phyloP scores from a whole-genome alignment of 2,329 filamentous ascomycete species.

The Albifimbria verrucaria region DNA sequence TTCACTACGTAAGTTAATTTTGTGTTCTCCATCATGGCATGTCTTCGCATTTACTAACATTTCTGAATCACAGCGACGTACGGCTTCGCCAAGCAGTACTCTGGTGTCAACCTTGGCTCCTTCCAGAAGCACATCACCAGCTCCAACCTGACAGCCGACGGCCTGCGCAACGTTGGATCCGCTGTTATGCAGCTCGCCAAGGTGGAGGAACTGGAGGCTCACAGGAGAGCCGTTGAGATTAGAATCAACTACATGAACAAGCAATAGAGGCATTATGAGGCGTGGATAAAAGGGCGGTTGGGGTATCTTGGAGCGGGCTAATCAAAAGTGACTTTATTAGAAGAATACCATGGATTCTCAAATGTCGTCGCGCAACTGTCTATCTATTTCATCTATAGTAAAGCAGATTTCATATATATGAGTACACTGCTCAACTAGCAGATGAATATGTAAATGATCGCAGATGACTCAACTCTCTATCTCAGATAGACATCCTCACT shows the following conservation, averaged over 20 bases:
- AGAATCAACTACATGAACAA: slow-evolving; percentile 55
- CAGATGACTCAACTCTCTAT: not conserved
- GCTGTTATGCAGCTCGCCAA: slow-evolving; percentile 95
- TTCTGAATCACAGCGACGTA: slow-evolving; percentile 69
- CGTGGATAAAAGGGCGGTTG: slow-evolving; percentile 13
- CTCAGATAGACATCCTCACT: no score
- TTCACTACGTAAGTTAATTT: slow-evolving; percentile 76
- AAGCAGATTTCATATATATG: no score
- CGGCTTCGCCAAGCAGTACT: slow-evolving; percentile 97
- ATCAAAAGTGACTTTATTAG: not conserved
- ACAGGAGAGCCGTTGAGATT: slow-evolving; percentile 86
- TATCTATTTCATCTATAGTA: no score
- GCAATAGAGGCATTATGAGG: slow-evolving; percentile 16
- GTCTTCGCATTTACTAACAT: not conserved
- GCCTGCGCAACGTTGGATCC: slow-evolving; percentile 76
- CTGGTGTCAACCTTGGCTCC: slow-evolving; percentile 90
- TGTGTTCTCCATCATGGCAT: not conserved
- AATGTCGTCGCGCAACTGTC: no score
- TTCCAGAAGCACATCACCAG: slow-evolving; percentile 98
- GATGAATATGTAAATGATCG: no score
- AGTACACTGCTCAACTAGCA: no score
- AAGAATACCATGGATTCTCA: not conserved
- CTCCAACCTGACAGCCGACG: slow-evolving; percentile 82
- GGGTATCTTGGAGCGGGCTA: not conserved
- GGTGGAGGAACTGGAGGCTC: slow-evolving; percentile 92